Evolutionary conservation across 345 rosid genomes (phyloP), one percentile per base, ranked within the genome.

Genomic region (Eutrema yunnanense): DNA sequence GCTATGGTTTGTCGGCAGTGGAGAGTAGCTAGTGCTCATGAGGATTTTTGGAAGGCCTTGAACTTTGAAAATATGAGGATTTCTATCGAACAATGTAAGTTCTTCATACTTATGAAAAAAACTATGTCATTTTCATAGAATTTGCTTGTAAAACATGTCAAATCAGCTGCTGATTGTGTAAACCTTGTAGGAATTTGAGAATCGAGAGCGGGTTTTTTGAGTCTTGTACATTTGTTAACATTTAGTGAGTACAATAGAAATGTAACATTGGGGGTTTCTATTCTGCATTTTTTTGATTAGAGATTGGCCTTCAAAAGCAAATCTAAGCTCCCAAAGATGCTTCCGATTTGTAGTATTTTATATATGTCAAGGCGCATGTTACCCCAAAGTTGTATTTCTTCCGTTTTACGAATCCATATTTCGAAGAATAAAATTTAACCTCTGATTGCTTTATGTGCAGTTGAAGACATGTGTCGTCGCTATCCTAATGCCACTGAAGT

Each of bases 1-100:
- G 98, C 96, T 46, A 84, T 86, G 83, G 99, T 92, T 40, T 92
- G 99, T 82, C 82, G 87, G 71, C 98, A 90, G 86, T 95, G 99
- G 98, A 87, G 87, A 84, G 77, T 78, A 64, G 97, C 97, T 73
- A 92, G 94, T 76, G 86, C 92, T 54, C 98, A 95, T 83, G 99
- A 95, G 80, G 97, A 90, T 73, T 92, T 95, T 62, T 95, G 99
- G 99, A 95, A 83, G 81, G 80, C 86, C 83, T 83, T 95, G 84
- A 85, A 90, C 82, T 92, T 95, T 78, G 91, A 90, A 79, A 82
- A 87, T 69, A 84, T 79, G 67, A 88, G 86, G 68, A 84, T 92
- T 70, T 87, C 97, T 29, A 51, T 83, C 10, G 96, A 89, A 66
- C 96, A 90, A 80, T 92, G 99, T 95, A 84, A 88, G 97, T 61